These are phyloP conservation scores for Amaranthus palmeri DNA, from an alignment of 148 eudicot species.

Conservation along the genomic window DNA sequence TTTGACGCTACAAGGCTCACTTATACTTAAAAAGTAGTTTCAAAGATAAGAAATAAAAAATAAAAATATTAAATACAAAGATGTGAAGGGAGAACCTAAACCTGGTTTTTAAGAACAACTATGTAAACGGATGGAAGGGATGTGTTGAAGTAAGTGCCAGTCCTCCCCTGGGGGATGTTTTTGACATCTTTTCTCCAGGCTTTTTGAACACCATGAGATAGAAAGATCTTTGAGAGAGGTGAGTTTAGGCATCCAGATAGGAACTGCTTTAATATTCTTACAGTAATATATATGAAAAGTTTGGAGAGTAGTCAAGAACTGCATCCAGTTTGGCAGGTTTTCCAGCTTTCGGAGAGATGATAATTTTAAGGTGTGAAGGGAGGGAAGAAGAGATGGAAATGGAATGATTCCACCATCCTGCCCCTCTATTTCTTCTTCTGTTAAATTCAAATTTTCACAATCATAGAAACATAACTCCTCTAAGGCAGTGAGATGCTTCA, in stretches of 20 bases:
- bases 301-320: constrained; percentile 20
- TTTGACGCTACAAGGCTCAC: too few relatives aligned
- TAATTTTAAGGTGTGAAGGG: constrained; percentile 8
- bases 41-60: too few relatives aligned
- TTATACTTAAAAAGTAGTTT: too few relatives aligned
- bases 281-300: neutral
- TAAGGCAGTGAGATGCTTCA: constrained; percentile 22
- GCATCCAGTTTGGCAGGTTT: constrained; percentile 22
- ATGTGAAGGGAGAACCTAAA: too few relatives aligned
- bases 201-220: neutral
- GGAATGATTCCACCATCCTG: constrained; percentile 5
- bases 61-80: too few relatives aligned
- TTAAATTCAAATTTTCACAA: neutral
- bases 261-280: constrained; percentile 17
- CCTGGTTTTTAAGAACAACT: too few relatives aligned
- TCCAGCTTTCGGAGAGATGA: constrained; percentile 1
- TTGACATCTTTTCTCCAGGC: constrained; percentile 7
- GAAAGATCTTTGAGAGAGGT: constrained; percentile 13
- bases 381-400: neutral
- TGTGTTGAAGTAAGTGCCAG: too few relatives aligned
- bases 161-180: neutral
- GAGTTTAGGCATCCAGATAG: constrained; percentile 19
- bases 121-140: too few relatives aligned
- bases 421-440: neutral
- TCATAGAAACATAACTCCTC: constrained; percentile 4